These are phyloP conservation scores for Fusarium foetens DNA, from an alignment of 2,329 filamentous ascomycete genomes.

Conservation along the genomic window DNA sequence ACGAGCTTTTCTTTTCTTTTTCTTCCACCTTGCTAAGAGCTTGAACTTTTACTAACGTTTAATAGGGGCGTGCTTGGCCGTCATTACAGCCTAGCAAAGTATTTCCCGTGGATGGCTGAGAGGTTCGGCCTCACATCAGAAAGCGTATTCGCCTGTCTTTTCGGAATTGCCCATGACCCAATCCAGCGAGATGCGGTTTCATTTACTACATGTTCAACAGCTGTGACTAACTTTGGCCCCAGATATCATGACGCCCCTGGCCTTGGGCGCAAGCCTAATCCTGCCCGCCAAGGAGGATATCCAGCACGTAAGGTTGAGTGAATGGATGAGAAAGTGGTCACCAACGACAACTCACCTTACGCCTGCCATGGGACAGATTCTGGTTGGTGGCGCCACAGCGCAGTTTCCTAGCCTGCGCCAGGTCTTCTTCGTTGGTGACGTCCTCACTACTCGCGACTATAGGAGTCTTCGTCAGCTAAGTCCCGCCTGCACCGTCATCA, in stretches of 20 bases:
- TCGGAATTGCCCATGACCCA: constrained; percentile 83
- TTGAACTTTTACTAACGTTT: not conserved
- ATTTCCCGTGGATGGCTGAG: constrained; percentile 3
- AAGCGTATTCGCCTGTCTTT: constrained; percentile 83
- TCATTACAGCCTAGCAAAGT: constrained; percentile 1
- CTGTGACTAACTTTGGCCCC: not conserved
- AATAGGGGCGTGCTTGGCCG: not conserved
- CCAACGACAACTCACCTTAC: constrained; percentile 89
- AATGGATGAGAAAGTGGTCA: constrained; percentile 84
- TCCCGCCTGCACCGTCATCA: constrained; percentile 48
- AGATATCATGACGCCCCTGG: constrained; percentile 91
- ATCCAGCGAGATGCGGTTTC: constrained; percentile 50
- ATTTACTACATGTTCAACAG: not conserved
- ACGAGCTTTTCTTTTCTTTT: not conserved
- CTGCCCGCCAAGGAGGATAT: constrained; percentile 87
- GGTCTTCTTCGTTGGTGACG: constrained; percentile 92
- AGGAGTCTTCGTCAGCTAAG: constrained; percentile 77
- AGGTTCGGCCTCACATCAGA: constrained; percentile 77
- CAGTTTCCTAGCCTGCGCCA: constrained; percentile 70
- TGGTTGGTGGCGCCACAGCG: constrained; percentile 84
- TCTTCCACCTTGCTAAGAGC: not conserved
- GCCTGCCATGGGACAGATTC: constrained; percentile 94
- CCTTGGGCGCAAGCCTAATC: constrained; percentile 79
- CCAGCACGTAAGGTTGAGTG: constrained; percentile 77
- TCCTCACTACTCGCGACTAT: constrained; percentile 87